These are phyloP conservation scores for Fusarium sp. DNA, from an alignment of 2,329 filamentous ascomycete species.

Conservation along the genomic window DNA sequence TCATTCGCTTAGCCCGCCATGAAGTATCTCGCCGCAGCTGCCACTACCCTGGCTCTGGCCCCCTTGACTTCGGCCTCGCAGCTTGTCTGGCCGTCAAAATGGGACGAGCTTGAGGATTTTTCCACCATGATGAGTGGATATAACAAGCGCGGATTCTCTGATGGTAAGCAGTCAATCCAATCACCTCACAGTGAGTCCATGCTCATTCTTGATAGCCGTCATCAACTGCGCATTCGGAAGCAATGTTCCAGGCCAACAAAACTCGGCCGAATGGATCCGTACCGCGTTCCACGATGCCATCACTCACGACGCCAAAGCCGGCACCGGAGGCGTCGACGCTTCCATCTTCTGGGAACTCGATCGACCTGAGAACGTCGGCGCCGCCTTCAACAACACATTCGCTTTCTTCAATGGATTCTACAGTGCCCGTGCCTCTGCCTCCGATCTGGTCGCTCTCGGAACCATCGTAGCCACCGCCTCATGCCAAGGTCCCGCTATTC, in stretches of 20 bases:
- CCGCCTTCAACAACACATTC: constrained; percentile 44
- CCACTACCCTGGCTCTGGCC: constrained; percentile 6
- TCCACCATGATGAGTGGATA: constrained; percentile 17
- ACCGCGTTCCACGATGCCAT: constrained; percentile 45
- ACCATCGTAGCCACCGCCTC: constrained; percentile 54
- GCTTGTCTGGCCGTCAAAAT: constrained; percentile 36
- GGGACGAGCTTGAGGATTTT: constrained; percentile 34
- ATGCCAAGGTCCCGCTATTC: constrained; percentile 48
- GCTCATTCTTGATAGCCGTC: constrained; percentile 19
- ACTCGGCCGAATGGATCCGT: constrained; percentile 45
- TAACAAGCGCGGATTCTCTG: constrained; percentile 7
- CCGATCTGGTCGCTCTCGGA: constrained; percentile 50
- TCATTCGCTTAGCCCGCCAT: neutral
- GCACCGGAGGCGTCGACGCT: constrained; percentile 42
- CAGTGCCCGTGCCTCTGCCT: constrained; percentile 17
- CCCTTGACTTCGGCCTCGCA: constrained; percentile 11
- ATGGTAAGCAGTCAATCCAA: constrained; percentile 1
- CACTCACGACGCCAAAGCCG: constrained; percentile 33
- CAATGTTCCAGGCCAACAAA: constrained; percentile 30
- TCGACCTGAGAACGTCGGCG: constrained; percentile 37
- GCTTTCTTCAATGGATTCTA: constrained; percentile 48
- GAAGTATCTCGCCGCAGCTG: constrained; percentile 13
- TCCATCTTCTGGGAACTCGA: constrained; percentile 43
- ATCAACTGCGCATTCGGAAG: constrained; percentile 33
- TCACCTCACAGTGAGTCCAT: too few species aligned